phyloP scores from a whole-genome alignment of 192 early-diverging fungal genomes.

The Kappamyces sp. region DNA sequence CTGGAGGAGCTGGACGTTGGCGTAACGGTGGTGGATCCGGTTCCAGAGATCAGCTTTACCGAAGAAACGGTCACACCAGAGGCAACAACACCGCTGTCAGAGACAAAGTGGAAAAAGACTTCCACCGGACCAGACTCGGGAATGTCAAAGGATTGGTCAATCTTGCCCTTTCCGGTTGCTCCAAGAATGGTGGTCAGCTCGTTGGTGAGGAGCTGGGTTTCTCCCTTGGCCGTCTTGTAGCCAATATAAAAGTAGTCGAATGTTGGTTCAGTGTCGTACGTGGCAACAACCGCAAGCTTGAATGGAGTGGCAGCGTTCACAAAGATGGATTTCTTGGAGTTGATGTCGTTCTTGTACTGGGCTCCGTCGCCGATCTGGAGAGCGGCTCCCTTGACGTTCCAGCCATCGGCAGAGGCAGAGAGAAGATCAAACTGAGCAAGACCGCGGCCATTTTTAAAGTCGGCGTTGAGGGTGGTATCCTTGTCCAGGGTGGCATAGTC shows the following conservation, averaged over 20 bases:
- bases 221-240: neutral
- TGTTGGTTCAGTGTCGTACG: conserved; percentile 1
- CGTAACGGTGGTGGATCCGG: too few species aligned
- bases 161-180: neutral
- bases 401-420: conserved; percentile 4
- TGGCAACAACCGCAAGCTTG: neutral
- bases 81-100: conserved; percentile 21
- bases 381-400: neutral
- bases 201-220: neutral
- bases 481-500: too few species aligned
- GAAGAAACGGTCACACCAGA: conserved; percentile 9
- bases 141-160: neutral
- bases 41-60: too few species aligned
- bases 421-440: too few species aligned
- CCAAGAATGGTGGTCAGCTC: neutral
- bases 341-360: neutral
- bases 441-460: too few species aligned
- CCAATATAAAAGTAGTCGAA: conserved; percentile 9
- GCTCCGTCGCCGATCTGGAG: neutral
- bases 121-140: conserved; percentile 9
- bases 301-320: neutral
- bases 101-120: conserved; percentile 15
- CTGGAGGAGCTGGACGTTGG: too few species aligned
- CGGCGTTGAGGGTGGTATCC: too few species aligned
- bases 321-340: neutral